Percentiles rank a stretch among this genome's conserved stretches.
phyloP scores from a whole-genome alignment of 495 filamentous ascomycete genomes.

The Tricharina praecox region DNA sequence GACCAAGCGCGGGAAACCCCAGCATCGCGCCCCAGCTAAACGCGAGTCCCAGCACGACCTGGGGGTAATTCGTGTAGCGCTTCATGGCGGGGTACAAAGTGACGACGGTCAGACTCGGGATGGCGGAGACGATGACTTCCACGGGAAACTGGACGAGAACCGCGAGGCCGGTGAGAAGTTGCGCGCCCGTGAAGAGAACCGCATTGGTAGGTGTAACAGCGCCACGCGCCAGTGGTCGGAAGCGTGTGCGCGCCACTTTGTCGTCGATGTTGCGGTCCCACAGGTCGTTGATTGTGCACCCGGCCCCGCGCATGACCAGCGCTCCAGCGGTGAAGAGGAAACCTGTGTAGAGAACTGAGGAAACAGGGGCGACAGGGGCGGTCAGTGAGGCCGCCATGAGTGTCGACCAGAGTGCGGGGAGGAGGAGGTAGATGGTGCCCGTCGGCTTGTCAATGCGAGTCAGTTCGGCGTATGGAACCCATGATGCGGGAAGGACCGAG shows the following conservation, averaged over 20 bases:
- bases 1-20: constrained; percentile 82
- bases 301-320: constrained; percentile 91
- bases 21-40: constrained; percentile 97
- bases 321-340: constrained; percentile 75
- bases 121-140: constrained; percentile 71
- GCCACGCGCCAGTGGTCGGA: constrained; percentile 74
- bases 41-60: constrained; percentile 76
- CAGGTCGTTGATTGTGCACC: constrained; percentile 92
- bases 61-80: constrained; percentile 84
- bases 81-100: constrained; percentile 80
- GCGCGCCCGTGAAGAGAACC: constrained; percentile 62
- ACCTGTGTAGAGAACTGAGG: constrained; percentile 43
- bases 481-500: constrained; percentile 53
- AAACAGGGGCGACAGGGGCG: constrained; percentile 40
- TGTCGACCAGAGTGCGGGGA: constrained; percentile 86
- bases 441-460: constrained; percentile 85
- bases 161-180: constrained; percentile 64
- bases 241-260: constrained; percentile 68
- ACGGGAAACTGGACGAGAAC: constrained; percentile 73
- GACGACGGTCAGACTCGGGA: constrained; percentile 70
- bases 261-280: constrained; percentile 92
- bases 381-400: constrained; percentile 44
- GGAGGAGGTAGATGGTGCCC: constrained; percentile 88
- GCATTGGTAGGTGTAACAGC: constrained; percentile 61
- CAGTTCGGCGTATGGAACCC: constrained; percentile 88